Base-by-base conservation (phyloP, 2,329 filamentous ascomycete genomes). In the Fusarium miscanthi region DNA sequence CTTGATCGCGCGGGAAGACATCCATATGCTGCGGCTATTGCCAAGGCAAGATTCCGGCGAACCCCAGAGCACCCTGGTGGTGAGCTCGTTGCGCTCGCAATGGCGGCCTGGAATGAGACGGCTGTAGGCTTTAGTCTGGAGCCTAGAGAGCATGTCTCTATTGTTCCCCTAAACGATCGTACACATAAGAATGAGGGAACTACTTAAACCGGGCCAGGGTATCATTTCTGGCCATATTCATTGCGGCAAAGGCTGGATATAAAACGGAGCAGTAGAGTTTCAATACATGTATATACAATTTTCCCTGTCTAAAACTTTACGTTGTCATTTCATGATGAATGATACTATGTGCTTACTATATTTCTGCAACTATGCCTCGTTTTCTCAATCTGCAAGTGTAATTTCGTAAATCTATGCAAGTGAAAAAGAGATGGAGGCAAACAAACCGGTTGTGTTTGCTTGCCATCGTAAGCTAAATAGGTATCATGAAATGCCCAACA, bases 11-110 rank as follows among this genome's bases (percentile, higher is more conserved):
- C 31, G 12, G 64, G 35, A 27, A 63, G 16, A 43, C 41, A 69
- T 35, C 42, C 43, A 19, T 71, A 66, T 51, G 43, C 45, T 21
- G 27, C 43, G 46, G 38, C 45, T 17, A 43, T 72, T 27, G 63
- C 52, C 11, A 37, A 49, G 14, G 63, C 45, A 14, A 72, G 59
- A 23, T 72, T 73, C 27, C 56, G 33, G 2, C 40, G 59, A 41
- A 72, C 69, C 14, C 35, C 46, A 21, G 51, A 66, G 16, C 37
- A 73, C 4, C 52, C 60, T 27, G 60, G 59, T 13, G 70, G 69
- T 45, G 60, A 70, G 30, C 53, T 72, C 6, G 23, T n/a, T 21
- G 46, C 21, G 13, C 41, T 70, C 9, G 54, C 49, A 8, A 38
- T 56, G 41, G 21, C 40, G 30, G n/a, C 45, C 5, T 53, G 65